Conservation (phyloP, 371 early-diverging fungal species). For the Blastocladiella emersonii region DNA sequence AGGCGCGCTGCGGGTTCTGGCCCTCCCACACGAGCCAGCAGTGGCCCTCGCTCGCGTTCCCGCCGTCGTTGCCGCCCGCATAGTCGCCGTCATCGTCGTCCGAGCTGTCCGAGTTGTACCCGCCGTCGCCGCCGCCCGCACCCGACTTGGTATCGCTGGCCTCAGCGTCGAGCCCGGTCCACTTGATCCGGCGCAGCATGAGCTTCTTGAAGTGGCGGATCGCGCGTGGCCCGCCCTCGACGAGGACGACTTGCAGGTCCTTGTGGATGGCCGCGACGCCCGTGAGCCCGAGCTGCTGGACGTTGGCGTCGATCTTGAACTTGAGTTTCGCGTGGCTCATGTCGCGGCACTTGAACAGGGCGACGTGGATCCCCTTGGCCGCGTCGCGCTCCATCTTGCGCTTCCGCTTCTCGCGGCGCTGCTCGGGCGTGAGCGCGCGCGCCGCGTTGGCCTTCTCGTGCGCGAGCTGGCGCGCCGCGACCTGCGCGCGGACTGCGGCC, state of each 20-base stretch:
- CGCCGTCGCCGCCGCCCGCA: conserved; percentile 24
- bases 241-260: conserved; percentile 64
- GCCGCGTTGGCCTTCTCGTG: conserved; percentile 70
- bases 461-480: conserved; percentile 60
- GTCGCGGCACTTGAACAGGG: conserved; percentile 66
- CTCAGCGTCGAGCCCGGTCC: conserved; percentile 45
- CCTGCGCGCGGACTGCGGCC: conserved; percentile 70
- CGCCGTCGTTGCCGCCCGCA: conserved; percentile 7
- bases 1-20: conserved; percentile 52
- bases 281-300: conserved; percentile 63
- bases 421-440: conserved; percentile 72
- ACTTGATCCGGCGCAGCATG: conserved; percentile 89
- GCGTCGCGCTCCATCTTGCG: conserved; percentile 61
- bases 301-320: conserved; percentile 84
- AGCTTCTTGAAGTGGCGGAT: conserved; percentile 85
- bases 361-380: conserved; percentile 46
- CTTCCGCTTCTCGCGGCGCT: conserved; percentile 58
- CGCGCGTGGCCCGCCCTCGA: conserved; percentile 84
- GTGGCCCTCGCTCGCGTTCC: conserved; percentile 38
- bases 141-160: conserved; percentile 10
- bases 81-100: conserved; percentile 22
- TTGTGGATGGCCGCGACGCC: conserved; percentile 64
- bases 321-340: conserved; percentile 58
- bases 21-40: conserved; percentile 92
- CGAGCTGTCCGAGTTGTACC: conserved; percentile 11